Conservation (phyloP, 2,329 filamentous ascomycete genomes). For the Leptosphaerulina australis region DNA sequence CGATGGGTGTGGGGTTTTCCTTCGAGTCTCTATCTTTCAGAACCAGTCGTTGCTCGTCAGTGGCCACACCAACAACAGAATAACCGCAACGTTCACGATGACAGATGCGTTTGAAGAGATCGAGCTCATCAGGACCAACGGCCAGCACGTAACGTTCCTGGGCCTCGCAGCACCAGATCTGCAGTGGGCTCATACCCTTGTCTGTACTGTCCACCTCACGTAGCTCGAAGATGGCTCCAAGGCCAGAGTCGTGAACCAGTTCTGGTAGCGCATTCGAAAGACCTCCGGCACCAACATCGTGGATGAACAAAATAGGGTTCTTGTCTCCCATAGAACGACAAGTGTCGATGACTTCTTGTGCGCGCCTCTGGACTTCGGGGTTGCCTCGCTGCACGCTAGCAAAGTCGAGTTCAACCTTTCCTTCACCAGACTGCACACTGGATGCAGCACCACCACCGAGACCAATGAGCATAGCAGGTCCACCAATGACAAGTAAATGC, state of each 20-base stretch:
- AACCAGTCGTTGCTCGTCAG: slow-evolving; percentile 74
- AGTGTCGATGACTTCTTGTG: slow-evolving; percentile 97
- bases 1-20: slow-evolving; percentile 78
- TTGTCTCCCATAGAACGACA: slow-evolving; percentile 82
- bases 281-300: slow-evolving; percentile 95
- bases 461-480: slow-evolving; percentile 96
- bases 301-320: slow-evolving; percentile 94
- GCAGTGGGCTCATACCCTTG: slow-evolving; percentile 88
- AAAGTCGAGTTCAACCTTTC: slow-evolving; percentile 91
- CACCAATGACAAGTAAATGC: slow-evolving; percentile 89
- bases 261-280: slow-evolving; percentile 84
- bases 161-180: slow-evolving; percentile 98
- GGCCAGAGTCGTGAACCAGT: slow-evolving; percentile 87
- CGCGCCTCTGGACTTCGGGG: slow-evolving; percentile 91
- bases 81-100: slow-evolving; percentile 88
- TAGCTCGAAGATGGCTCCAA: slow-evolving; percentile 91
- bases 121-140: slow-evolving; percentile 79
- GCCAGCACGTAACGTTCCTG: slow-evolving; percentile 96
- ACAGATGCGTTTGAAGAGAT: slow-evolving; percentile 70
- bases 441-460: slow-evolving; percentile 95
- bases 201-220: slow-evolving; percentile 91
- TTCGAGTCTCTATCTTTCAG: slow-evolving; percentile 80
- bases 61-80: slow-evolving; percentile 84
- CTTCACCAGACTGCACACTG: slow-evolving; percentile 84
- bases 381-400: slow-evolving; percentile 97